These are phyloP conservation scores for Xanthoceras sorbifolium DNA, from an alignment of 345 rosid genomes.

Conservation along the genomic window DNA sequence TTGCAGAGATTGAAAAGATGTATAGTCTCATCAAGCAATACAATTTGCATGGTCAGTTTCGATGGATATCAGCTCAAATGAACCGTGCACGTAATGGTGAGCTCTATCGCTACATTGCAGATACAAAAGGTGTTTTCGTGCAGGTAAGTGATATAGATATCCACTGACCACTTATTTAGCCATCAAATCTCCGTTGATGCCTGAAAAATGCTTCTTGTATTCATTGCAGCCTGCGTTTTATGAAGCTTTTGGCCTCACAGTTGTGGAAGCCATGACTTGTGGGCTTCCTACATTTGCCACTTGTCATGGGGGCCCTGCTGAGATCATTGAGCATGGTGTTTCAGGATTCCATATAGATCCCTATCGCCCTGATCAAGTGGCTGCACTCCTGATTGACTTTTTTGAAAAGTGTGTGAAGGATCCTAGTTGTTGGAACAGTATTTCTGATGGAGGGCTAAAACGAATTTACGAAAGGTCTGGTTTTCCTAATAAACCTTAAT, in stretches of 20 bases:
- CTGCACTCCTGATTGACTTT: slow-evolving; percentile 39
- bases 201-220: slow-evolving; percentile 2
- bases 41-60: slow-evolving; percentile 48
- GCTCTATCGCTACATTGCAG: slow-evolving; percentile 60
- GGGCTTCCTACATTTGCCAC: slow-evolving; percentile 66
- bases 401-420: slow-evolving; percentile 40
- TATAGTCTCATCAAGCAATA: slow-evolving; percentile 45
- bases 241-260: slow-evolving; percentile 65
- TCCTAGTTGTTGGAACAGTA: slow-evolving; percentile 44
- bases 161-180: background rate
- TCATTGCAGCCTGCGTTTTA: slow-evolving; percentile 51
- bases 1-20: slow-evolving; percentile 56
- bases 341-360: slow-evolving; percentile 63
- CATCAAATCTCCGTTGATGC: background rate
- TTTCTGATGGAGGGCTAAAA: slow-evolving; percentile 50
- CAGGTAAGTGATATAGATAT: slow-evolving; percentile 27
- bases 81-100: slow-evolving; percentile 61
- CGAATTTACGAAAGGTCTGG: slow-evolving; percentile 52
- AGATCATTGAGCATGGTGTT: slow-evolving; percentile 54
- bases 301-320: slow-evolving; percentile 57
- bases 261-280: slow-evolving; percentile 58
- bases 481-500: background rate
- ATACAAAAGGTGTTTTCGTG: slow-evolving; percentile 50
- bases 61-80: slow-evolving; percentile 60
- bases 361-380: slow-evolving; percentile 46